Evolutionary conservation across 306 rosid species (phyloP).

Genomic region (Glycine latifolia): DNA sequence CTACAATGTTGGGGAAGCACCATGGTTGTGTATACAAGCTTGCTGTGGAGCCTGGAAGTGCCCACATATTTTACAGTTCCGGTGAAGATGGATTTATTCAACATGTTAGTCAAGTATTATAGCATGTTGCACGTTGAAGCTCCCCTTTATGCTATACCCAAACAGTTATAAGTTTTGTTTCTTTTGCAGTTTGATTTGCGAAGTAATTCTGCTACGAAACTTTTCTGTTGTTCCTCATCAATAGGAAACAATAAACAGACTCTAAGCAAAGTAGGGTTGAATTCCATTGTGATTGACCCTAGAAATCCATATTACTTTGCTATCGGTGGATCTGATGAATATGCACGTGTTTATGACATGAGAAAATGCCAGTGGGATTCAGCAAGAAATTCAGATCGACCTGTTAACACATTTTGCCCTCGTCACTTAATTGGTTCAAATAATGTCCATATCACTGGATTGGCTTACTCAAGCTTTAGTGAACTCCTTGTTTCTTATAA

Average conservation of each 20-base stretch:
- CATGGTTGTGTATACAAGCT: constrained; percentile 63
- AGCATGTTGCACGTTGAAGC: constrained; percentile 41
- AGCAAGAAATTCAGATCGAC: constrained; percentile 52
- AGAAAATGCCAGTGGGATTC: constrained; percentile 49
- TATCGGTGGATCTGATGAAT: constrained; percentile 64
- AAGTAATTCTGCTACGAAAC: constrained; percentile 58
- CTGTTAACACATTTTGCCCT: constrained; percentile 58
- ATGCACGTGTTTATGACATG: constrained; percentile 66
- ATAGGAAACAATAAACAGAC: constrained; percentile 47
- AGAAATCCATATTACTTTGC: constrained; percentile 67
- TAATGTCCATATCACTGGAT: constrained; percentile 57
- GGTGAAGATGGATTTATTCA: constrained; percentile 72
- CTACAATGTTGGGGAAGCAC: constrained; percentile 63
- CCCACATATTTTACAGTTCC: constrained; percentile 64
- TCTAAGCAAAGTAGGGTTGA: constrained; percentile 51
- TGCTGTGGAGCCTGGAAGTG: constrained; percentile 76
- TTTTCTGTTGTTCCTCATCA: constrained; percentile 56
- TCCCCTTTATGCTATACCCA: constrained; percentile 45
- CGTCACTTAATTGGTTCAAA: constrained; percentile 51
- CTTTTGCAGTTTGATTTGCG: constrained; percentile 73
- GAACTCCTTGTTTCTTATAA: constrained; percentile 65
- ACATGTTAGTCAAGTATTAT: constrained; percentile 62
- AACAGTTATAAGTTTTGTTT: constrained; percentile 53
- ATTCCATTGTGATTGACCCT: constrained; percentile 64
- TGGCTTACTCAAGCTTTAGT: constrained; percentile 61